These are phyloP conservation scores for Colletotrichum sp. DNA, from an alignment of 2,329 filamentous ascomycete species.

Conservation along the genomic window DNA sequence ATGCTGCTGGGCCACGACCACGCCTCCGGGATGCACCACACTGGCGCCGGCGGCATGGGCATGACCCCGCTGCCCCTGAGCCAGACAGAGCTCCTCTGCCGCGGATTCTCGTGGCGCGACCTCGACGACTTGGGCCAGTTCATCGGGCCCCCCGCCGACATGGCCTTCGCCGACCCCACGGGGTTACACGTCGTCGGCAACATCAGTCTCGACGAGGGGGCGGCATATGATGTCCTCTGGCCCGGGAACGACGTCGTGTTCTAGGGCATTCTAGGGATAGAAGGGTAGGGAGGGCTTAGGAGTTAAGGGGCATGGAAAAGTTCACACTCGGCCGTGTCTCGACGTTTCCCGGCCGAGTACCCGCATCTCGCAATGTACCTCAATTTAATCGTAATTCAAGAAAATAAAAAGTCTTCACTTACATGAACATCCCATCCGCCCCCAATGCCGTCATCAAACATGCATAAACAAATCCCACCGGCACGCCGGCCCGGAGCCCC, in stretches of 20 bases:
- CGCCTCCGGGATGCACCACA: neutral
- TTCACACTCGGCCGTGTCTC: neutral
- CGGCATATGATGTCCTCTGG: conserved; percentile 15
- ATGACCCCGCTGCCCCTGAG: neutral
- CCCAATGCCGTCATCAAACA: neutral
- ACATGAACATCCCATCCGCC: neutral
- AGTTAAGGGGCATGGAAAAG: neutral
- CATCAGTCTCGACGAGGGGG: neutral
- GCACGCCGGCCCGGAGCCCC: neutral
- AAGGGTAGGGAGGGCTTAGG: neutral
- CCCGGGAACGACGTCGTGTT: conserved; percentile 10
- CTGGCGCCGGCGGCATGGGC: neutral
- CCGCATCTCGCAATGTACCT: neutral
- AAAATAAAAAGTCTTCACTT: neutral
- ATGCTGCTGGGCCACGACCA: neutral
- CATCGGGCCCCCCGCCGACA: conserved; percentile 24
- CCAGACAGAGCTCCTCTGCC: conserved; percentile 34
- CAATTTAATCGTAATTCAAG: neutral
- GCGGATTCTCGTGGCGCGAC: conserved; percentile 68
- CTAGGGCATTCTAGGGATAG: neutral
- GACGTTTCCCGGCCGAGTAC: neutral
- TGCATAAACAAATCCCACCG: neutral
- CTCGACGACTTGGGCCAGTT: conserved; percentile 65
- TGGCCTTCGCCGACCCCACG: neutral
- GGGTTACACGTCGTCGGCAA: neutral